Evolutionary conservation across 805 yeast genomes (phyloP).

Genomic region (Hanseniaspora clermontiae): DNA sequence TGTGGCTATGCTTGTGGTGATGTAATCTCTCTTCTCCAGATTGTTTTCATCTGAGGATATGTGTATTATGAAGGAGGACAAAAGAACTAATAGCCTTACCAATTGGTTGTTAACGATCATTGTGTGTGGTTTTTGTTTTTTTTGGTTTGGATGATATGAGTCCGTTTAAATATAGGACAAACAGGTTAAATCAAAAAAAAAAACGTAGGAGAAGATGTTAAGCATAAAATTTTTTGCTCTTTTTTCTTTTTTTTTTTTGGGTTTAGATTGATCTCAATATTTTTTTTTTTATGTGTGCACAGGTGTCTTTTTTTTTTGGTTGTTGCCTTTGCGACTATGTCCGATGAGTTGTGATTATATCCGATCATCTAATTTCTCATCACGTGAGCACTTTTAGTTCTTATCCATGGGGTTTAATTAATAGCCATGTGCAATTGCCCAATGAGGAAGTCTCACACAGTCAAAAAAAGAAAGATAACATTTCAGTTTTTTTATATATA

Average conservation of each 20-base stretch:
- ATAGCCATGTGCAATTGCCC: too few species aligned
- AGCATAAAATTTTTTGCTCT: neutral
- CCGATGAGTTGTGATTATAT: too few species aligned
- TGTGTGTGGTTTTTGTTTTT: neutral
- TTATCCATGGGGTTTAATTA: too few species aligned
- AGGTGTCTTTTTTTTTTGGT: too few species aligned
- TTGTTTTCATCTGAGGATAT: slow-evolving; percentile 17
- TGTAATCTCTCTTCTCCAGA: slow-evolving; percentile 18
- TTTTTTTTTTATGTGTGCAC: too few species aligned
- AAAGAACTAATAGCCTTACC: neutral
- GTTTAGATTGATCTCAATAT: too few species aligned
- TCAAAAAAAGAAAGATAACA: too few species aligned
- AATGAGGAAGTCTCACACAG: too few species aligned
- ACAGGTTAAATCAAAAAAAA: neutral
- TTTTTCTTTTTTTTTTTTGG: neutral
- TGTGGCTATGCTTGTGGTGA: slow-evolving; percentile 22
- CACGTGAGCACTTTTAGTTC: neutral
- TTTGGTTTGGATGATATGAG: neutral
- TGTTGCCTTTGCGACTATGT: too few species aligned
- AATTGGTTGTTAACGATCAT: neutral
- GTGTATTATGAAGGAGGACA: neutral
- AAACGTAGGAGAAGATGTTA: neutral
- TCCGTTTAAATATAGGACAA: neutral
- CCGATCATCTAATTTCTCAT: neutral
- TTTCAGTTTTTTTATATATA: too few species aligned